These are phyloP conservation scores for Eucalyptus marginata DNA, from an alignment of 345 rosid species.

Conservation along the genomic window DNA sequence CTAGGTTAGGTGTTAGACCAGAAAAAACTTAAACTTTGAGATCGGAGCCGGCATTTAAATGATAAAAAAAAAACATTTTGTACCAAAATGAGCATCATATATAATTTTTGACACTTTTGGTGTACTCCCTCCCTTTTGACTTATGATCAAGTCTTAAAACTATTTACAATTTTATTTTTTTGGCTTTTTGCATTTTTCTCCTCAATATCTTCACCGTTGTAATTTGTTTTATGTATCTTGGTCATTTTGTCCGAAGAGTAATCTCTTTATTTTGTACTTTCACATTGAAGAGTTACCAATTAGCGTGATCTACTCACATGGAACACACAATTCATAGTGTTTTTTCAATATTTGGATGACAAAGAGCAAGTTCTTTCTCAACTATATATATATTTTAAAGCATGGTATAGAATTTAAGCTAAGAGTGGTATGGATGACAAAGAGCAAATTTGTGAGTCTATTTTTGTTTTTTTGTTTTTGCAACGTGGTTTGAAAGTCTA, in stretches of 20 bases:
- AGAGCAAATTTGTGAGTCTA: too few relatives aligned
- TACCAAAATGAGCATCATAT: background rate
- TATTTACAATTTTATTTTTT: background rate
- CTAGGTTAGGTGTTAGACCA: rapidly evolving
- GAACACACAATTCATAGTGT: background rate
- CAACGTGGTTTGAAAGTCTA: too few relatives aligned
- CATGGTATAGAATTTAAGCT: background rate
- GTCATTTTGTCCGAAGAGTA: rapidly evolving
- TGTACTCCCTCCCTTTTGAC: background rate
- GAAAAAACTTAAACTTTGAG: too few relatives aligned
- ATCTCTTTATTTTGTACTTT: background rate
- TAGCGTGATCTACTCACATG: background rate
- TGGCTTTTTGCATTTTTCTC: background rate
- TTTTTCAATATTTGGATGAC: background rate
- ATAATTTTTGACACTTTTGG: background rate
- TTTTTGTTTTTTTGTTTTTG: background rate
- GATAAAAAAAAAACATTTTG: too few relatives aligned
- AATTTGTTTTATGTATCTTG: background rate
- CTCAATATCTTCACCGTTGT: background rate
- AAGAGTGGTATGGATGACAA: background rate
- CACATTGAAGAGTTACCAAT: background rate
- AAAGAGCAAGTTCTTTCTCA: background rate
- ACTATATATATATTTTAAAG: too few relatives aligned
- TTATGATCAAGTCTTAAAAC: background rate
- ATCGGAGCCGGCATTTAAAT: too few relatives aligned